A percentile compares a stretch with the other conserved stretches of the same genome.
phyloP scores from a whole-genome alignment of 116 monocot species.

The Dioscorea cayenensis region DNA sequence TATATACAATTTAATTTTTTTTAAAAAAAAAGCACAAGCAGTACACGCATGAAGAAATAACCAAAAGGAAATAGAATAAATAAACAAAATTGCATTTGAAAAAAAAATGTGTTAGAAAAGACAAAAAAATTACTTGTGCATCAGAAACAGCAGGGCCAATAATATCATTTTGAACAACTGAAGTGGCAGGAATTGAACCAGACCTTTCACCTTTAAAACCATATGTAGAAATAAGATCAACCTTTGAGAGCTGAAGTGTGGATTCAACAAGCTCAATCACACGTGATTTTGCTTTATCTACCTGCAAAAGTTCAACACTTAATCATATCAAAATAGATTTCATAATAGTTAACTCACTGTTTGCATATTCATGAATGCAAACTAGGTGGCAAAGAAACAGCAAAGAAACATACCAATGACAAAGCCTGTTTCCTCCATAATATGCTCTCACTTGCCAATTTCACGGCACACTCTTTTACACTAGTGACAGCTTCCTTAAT shows the following conservation, averaged over 20 bases:
- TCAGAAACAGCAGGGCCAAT: conserved; percentile 63
- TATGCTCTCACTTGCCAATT: conserved; percentile 70
- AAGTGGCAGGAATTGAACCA: conserved; percentile 28
- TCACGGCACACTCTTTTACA: conserved; percentile 47
- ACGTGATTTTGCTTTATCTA: conserved; percentile 57
- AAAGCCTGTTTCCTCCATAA: conserved; percentile 56
- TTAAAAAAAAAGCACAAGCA: no score
- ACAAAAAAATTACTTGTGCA: conserved; percentile 38
- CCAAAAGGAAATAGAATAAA: not conserved
- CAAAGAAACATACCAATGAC: conserved; percentile 37
- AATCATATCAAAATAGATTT: conserved; percentile 2
- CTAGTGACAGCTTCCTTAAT: conserved; percentile 49
- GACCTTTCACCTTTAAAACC: conserved; percentile 64
- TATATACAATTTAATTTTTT: no score
- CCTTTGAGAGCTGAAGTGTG: conserved; percentile 77
- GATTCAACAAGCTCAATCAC: conserved; percentile 66
- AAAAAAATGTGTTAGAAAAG: not conserved
- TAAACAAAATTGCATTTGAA: not conserved
- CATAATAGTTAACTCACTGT: not conserved
- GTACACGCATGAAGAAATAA: not conserved
- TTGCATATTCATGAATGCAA: not conserved
- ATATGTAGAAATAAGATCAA: conserved; percentile 73
- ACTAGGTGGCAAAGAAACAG: not conserved
- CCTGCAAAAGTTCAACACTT: conserved; percentile 33
- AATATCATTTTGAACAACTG: conserved; percentile 80